Evolutionary conservation across 2,329 filamentous ascomycete species (phyloP).

Genomic region (Knoxdaviesia proteae): DNA sequence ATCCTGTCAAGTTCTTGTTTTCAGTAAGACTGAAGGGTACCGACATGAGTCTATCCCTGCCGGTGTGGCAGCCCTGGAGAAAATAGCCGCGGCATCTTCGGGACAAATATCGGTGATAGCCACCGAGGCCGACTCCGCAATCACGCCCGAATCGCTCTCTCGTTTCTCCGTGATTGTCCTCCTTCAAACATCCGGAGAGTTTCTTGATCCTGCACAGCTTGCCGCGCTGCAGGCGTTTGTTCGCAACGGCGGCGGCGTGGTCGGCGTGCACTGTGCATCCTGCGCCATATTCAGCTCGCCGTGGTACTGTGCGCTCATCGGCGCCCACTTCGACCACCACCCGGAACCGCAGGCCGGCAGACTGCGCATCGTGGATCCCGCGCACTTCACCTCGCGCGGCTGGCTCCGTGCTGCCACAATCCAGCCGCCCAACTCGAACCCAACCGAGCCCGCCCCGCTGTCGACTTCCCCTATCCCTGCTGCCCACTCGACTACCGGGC

Average conservation of each 20-base stretch:
- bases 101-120: slow-evolving; percentile 12
- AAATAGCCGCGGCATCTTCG: slow-evolving; percentile 9
- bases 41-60: slow-evolving; percentile 19
- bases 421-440: slow-evolving; percentile 1
- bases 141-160: slow-evolving; percentile 11
- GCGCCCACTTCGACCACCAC: slow-evolving; percentile 17
- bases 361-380: slow-evolving; percentile 11
- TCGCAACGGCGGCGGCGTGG: slow-evolving; percentile 15
- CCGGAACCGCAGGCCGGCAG: slow-evolving; percentile 15
- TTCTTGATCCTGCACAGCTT: slow-evolving; percentile 14
- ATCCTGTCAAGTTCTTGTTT: slow-evolving; percentile 15
- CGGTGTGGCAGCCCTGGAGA: slow-evolving; percentile 12
- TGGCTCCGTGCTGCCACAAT: neutral
- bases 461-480: no score
- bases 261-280: slow-evolving; percentile 19
- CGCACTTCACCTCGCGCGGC: slow-evolving; percentile 11
- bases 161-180: slow-evolving; percentile 16
- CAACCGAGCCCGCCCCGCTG: neutral
- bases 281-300: slow-evolving; percentile 12
- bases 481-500: no score
- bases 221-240: slow-evolving; percentile 14
- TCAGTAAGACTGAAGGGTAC: slow-evolving; percentile 17
- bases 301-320: slow-evolving; percentile 18
- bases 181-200: slow-evolving; percentile 17
- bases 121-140: slow-evolving; percentile 15